Conservation (phyloP, 257 asterid species). For the Rauvolfia tetraphylla region DNA sequence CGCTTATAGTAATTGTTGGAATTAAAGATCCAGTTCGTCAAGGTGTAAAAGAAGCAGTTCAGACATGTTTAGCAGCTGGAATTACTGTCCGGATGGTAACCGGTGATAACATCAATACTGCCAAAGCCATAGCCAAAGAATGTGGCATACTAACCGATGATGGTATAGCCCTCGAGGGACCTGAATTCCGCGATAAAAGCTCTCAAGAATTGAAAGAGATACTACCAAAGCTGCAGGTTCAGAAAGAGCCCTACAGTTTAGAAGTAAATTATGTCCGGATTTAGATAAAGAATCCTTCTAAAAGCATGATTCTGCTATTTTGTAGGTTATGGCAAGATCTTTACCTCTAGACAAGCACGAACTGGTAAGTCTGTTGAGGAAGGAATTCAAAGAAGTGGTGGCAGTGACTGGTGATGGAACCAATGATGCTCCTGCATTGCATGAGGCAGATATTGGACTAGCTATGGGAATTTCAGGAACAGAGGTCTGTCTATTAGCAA, state of each 20-base stretch:
- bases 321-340: constrained; percentile 70
- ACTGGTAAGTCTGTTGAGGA: constrained; percentile 55
- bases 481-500: constrained; percentile 45
- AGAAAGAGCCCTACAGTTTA: not conserved
- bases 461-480: constrained; percentile 97
- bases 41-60: constrained; percentile 73
- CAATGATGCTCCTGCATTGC: constrained; percentile 95
- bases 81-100: constrained; percentile 75
- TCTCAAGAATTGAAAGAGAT: constrained; percentile 53
- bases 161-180: constrained; percentile 74
- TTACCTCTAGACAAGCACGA: constrained; percentile 74
- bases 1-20: constrained; percentile 66
- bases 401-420: constrained; percentile 97
- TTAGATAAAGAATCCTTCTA: constrained; percentile 2
- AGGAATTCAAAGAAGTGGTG: constrained; percentile 59
- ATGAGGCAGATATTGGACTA: constrained; percentile 86
- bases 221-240: constrained; percentile 70
- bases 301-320: not conserved
- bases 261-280: not conserved
- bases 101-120: constrained; percentile 80
- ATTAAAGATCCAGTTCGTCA: constrained; percentile 77
- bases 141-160: constrained; percentile 70
- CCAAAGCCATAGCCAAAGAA: constrained; percentile 80
- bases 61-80: constrained; percentile 73
- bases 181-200: constrained; percentile 55